Conservation (phyloP, 176 grass and related monocot species). For the Otatea glauca region DNA sequence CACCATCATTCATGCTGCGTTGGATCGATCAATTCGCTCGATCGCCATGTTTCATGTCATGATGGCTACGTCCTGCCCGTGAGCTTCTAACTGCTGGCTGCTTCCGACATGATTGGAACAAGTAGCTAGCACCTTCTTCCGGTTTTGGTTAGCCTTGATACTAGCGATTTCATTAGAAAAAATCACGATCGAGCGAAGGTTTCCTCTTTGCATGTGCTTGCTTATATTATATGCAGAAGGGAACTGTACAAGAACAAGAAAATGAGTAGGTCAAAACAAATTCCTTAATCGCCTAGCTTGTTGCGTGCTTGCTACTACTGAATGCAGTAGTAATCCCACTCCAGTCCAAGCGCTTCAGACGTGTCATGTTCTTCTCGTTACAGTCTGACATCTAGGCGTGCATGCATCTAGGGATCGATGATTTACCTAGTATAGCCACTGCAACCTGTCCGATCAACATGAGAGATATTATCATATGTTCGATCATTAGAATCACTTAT, state of each 20-base stretch:
- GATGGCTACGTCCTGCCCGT: not conserved
- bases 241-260: not conserved
- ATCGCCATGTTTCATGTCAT: not conserved
- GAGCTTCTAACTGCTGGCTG: not conserved
- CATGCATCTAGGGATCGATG: no score
- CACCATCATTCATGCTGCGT: not conserved
- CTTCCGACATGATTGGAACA: not conserved
- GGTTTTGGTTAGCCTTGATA: not conserved
- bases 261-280: no score
- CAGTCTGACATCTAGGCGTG: slow-evolving; percentile 1
- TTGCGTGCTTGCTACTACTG: not conserved
- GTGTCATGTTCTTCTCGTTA: not conserved
- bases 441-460: no score
- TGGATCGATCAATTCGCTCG: not conserved
- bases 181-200: no score
- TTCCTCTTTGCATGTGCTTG: no score
- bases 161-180: no score
- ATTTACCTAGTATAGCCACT: no score
- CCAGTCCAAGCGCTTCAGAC: slow-evolving; percentile 20
- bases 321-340: not conserved
- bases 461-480: no score
- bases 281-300: not conserved
- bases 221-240: not conserved
- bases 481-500: no score
- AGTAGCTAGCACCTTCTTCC: not conserved